These are phyloP conservation scores for Sporothrix brasiliensis DNA, from an alignment of 2,329 filamentous ascomycete genomes.

Conservation along the genomic window DNA sequence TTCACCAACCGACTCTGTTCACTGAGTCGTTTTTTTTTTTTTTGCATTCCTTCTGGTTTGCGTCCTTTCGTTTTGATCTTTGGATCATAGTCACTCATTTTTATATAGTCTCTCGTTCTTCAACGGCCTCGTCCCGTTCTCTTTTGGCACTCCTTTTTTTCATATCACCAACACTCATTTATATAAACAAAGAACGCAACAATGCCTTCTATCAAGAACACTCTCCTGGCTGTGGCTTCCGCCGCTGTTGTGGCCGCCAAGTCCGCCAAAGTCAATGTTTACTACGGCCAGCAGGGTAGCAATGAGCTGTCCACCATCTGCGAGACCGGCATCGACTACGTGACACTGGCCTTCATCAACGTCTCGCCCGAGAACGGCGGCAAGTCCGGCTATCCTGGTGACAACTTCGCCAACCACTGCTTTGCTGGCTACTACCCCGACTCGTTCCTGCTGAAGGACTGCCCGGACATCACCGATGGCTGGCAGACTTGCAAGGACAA, in stretches of 20 bases:
- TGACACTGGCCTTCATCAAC: slow-evolving; percentile 49
- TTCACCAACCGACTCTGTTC: slow-evolving; percentile 25
- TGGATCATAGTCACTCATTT: slow-evolving; percentile 31
- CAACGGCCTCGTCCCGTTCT: slow-evolving; percentile 16
- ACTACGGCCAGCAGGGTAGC: slow-evolving; percentile 42
- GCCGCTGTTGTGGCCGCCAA: slow-evolving; percentile 37
- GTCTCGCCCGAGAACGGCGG: slow-evolving; percentile 46
- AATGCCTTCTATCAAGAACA: slow-evolving; percentile 37
- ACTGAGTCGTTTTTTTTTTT: slow-evolving; percentile 26
- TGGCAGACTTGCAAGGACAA: slow-evolving; percentile 56
- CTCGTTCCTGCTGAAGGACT: slow-evolving; percentile 43
- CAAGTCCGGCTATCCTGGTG: slow-evolving; percentile 43
- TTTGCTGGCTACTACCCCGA: slow-evolving; percentile 40
- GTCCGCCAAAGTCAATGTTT: slow-evolving; percentile 41
- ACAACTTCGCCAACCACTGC: slow-evolving; percentile 48
- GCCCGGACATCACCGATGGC: slow-evolving; percentile 43
- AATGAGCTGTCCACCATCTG: slow-evolving; percentile 41
- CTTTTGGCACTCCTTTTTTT: not conserved
- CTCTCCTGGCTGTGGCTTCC: slow-evolving; percentile 39
- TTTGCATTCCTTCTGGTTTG: slow-evolving; percentile 36
- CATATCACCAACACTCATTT: slow-evolving; percentile 5
- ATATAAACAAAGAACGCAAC: not conserved
- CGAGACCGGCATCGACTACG: slow-evolving; percentile 45
- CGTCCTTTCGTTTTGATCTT: slow-evolving; percentile 37
- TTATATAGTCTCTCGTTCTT: slow-evolving; percentile 9